Conservation (phyloP, 805 yeast species). For the Hanseniaspora pseudoguilliermondii region DNA sequence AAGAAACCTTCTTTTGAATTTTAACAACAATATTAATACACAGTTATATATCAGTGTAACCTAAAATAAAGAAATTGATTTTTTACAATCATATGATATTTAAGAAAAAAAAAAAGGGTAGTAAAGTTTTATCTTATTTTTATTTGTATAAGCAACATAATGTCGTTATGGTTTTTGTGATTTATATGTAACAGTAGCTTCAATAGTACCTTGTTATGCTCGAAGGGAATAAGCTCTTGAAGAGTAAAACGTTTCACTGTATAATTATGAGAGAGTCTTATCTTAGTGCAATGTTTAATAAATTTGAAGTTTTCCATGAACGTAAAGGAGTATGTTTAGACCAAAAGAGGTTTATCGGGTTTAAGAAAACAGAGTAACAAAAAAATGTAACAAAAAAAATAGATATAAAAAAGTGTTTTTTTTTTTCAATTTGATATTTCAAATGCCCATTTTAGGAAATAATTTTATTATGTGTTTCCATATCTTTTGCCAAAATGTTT, state of each 20-base stretch:
- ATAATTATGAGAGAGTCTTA: not conserved
- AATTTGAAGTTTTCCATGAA: no score
- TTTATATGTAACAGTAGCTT: not conserved
- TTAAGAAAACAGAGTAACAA: not conserved
- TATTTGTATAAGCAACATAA: not conserved
- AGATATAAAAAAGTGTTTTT: not conserved
- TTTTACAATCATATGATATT: not conserved
- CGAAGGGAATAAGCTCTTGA: not conserved
- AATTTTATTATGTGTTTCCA: not conserved
- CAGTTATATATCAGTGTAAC: not conserved
- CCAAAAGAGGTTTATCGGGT: not conserved
- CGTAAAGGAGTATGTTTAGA: not conserved
- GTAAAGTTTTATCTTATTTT: not conserved
- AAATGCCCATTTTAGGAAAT: not conserved
- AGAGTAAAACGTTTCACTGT: not conserved
- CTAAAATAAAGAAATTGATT: not conserved
- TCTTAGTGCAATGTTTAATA: no score
- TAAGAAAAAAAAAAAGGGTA: not conserved
- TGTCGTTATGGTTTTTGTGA: no score
- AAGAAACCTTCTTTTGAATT: slow-evolving; percentile 12
- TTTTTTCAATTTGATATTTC: not conserved
- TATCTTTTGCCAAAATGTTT: no score
- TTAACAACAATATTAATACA: not conserved
- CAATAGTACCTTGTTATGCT: not conserved
- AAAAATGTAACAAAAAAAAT: not conserved